These are phyloP conservation scores for Dothistroma septosporum DNA, from an alignment of 2,329 filamentous ascomycete genomes.

Conservation along the genomic window DNA sequence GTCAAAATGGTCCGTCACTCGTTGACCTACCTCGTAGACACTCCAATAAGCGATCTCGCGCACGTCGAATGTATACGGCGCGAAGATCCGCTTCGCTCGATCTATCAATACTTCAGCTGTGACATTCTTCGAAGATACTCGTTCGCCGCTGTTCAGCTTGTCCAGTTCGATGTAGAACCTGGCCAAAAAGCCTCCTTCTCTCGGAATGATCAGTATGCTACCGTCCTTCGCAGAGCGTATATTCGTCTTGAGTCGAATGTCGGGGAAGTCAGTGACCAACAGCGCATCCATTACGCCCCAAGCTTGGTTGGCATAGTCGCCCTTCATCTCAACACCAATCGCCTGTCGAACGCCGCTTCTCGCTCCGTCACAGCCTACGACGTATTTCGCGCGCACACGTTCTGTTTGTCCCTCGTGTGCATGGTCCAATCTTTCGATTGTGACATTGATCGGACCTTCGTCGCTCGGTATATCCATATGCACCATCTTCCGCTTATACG, in stretches of 20 bases:
- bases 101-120: constrained; percentile 60
- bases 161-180: constrained; percentile 37
- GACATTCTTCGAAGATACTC: constrained; percentile 58
- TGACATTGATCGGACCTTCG: constrained; percentile 52
- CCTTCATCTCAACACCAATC: constrained; percentile 35
- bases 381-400: constrained; percentile 31
- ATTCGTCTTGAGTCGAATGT: constrained; percentile 50
- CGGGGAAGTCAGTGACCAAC: constrained; percentile 35
- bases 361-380: constrained; percentile 37
- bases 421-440: constrained; percentile 37
- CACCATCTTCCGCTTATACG: constrained; percentile 27
- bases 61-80: constrained; percentile 63
- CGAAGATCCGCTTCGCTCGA: constrained; percentile 60
- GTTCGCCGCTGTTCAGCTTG: constrained; percentile 42
- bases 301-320: constrained; percentile 35
- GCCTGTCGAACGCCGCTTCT: constrained; percentile 30
- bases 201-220: constrained; percentile 74
- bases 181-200: constrained; percentile 34
- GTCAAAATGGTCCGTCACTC: constrained; percentile 64
- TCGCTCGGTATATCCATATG: constrained; percentile 24
- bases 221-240: constrained; percentile 62
- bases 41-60: constrained; percentile 65
- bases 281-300: constrained; percentile 38
- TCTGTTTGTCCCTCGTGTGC: constrained; percentile 31
- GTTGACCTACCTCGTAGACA: constrained; percentile 52